phyloP scores from a whole-genome alignment of 2,329 filamentous ascomycete species.

The Colletotrichum lini region DNA sequence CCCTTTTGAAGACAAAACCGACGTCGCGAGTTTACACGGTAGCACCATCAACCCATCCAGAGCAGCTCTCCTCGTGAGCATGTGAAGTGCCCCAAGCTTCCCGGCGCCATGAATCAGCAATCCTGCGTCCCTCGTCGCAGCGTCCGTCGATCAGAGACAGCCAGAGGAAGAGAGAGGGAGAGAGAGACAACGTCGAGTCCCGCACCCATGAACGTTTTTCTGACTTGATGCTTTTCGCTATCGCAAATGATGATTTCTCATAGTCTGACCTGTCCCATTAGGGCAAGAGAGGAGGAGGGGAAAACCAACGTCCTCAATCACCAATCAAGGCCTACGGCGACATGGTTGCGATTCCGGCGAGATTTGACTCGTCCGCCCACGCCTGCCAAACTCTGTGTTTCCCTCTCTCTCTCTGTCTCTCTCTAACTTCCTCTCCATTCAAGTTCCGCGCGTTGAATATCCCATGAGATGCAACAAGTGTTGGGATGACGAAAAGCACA shows the following conservation, averaged over 20 bases:
- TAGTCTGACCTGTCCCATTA: no score
- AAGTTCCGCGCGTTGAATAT: neutral
- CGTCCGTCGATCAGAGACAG: neutral
- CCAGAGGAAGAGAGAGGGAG: neutral
- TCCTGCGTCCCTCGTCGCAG: neutral
- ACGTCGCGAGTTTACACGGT: neutral
- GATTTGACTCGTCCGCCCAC: neutral
- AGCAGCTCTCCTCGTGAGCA: slow-evolving; percentile 1
- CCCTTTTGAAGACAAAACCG: neutral
- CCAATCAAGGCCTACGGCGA: neutral
- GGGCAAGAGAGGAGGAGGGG: neutral
- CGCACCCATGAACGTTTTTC: no score
- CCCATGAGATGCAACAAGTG: slow-evolving; percentile 5
- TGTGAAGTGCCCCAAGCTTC: slow-evolving; percentile 24
- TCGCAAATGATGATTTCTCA: no score
- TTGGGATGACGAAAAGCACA: slow-evolving; percentile 28
- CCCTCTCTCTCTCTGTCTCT: neutral
- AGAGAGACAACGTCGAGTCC: no score
- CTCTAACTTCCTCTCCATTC: neutral
- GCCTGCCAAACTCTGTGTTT: neutral
- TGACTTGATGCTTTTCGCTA: no score
- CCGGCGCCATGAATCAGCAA: slow-evolving; percentile 9
- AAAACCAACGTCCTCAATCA: slow-evolving; percentile 10
- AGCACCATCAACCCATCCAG: neutral
- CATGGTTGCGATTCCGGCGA: no score